These are phyloP conservation scores for Citrullus amarus DNA, from an alignment of 306 rosid genomes.

Conservation along the genomic window DNA sequence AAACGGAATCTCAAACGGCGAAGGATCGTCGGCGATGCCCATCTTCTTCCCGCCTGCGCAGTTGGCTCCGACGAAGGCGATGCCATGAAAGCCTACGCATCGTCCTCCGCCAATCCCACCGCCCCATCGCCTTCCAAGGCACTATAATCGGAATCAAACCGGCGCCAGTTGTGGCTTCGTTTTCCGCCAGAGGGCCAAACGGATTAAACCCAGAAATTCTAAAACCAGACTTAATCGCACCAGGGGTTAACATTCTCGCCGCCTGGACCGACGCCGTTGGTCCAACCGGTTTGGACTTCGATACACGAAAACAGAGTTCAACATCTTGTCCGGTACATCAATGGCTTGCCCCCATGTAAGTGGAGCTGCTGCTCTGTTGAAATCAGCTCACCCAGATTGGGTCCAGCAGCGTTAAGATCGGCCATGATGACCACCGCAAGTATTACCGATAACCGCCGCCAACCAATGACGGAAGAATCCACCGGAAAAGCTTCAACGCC, in stretches of 20 bases:
- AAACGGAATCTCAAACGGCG: slow-evolving; percentile 64
- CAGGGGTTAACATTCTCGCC: slow-evolving; percentile 76
- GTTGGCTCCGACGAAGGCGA: slow-evolving; percentile 66
- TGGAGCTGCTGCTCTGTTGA: slow-evolving; percentile 78
- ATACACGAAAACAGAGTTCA: slow-evolving; percentile 56
- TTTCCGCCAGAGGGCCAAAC: slow-evolving; percentile 70
- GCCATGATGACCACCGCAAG: slow-evolving; percentile 85
- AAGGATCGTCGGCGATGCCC: slow-evolving; percentile 85
- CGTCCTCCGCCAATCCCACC: slow-evolving; percentile 33
- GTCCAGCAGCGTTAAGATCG: slow-evolving; percentile 73
- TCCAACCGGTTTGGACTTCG: slow-evolving; percentile 59
- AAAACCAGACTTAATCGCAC: slow-evolving; percentile 82
- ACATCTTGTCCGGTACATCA: slow-evolving; percentile 77
- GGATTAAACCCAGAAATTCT: slow-evolving; percentile 62
- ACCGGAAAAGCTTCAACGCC: slow-evolving; percentile 52
- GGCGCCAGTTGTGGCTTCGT: slow-evolving; percentile 78
- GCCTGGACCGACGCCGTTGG: slow-evolving; percentile 85
- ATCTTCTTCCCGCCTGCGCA: slow-evolving; percentile 66
- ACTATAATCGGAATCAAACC: slow-evolving; percentile 78
- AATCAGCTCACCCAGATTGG: slow-evolving; percentile 89
- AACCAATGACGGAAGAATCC: slow-evolving; percentile 55
- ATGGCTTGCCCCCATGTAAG: slow-evolving; percentile 93
- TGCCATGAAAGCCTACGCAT: slow-evolving; percentile 42
- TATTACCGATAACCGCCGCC: slow-evolving; percentile 33
- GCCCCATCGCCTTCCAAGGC: slow-evolving; percentile 69